These are phyloP conservation scores for Thyridium curvatum DNA, from an alignment of 2,329 filamentous ascomycete species.

Conservation along the genomic window DNA sequence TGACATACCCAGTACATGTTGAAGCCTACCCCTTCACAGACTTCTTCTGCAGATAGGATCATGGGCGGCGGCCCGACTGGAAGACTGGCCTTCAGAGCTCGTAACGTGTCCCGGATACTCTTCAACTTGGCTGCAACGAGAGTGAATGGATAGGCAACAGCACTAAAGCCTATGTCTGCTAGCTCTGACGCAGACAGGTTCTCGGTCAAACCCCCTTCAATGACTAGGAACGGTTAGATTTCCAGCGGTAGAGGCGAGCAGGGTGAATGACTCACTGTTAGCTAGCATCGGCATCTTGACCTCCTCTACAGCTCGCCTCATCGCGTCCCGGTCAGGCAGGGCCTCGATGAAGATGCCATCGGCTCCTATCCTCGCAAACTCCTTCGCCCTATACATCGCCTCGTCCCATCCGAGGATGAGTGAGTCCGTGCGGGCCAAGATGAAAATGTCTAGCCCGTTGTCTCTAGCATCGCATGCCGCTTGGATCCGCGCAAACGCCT, in stretches of 20 bases:
- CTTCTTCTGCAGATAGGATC: constrained; percentile 34
- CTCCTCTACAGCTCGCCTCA: constrained; percentile 29
- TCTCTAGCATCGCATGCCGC: constrained; percentile 33
- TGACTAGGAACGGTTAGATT: constrained; percentile 2
- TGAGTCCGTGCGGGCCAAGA: constrained; percentile 37
- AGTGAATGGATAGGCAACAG: constrained; percentile 36
- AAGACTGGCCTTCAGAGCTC: constrained; percentile 33
- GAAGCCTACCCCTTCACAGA: constrained; percentile 38
- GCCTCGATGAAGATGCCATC: constrained; percentile 36
- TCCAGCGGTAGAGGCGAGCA: too few species aligned
- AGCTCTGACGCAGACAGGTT: constrained; percentile 25
- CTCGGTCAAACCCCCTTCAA: constrained; percentile 26
- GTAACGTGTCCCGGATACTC: constrained; percentile 27
- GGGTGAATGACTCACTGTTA: constrained; percentile 19
- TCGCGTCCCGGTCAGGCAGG: constrained; percentile 32
- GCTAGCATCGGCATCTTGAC: constrained; percentile 31
- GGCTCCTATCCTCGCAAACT: constrained; percentile 34
- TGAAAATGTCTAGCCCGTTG: constrained; percentile 30
- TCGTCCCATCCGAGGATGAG: constrained; percentile 36
- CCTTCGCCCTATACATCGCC: constrained; percentile 30
- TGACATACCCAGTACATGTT: constrained; percentile 30
- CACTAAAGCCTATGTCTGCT: constrained; percentile 28
- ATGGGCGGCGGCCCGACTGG: constrained; percentile 31
- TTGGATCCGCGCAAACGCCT: constrained; percentile 37
- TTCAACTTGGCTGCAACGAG: constrained; percentile 34